Evolutionary conservation across 2,329 filamentous ascomycete species (phyloP), one percentile per base, ranked within the genome.

Genomic region (Colletotrichum aenigma): DNA sequence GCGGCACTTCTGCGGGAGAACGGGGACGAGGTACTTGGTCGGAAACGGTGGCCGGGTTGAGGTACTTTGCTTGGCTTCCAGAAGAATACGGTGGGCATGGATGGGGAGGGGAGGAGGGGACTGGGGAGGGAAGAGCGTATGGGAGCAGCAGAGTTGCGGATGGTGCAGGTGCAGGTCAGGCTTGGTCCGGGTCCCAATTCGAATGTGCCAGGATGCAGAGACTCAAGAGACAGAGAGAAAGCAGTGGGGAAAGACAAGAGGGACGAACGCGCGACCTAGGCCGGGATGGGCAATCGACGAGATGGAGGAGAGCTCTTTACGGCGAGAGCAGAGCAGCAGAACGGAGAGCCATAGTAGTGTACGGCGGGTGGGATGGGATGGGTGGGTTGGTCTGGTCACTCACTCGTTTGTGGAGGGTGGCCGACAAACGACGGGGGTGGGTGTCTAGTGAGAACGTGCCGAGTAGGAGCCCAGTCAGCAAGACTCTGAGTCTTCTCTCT

Each of bases 1-100:
- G 74, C 69, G 62, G 70, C 70, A 76, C 65, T 71, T 76, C 69
- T 74, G 76, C 64, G 64, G 36, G 70, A 70, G 43, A 71, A 66
- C 36, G 64, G 71, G 58, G 34, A 70, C 32, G 66, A 74, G 74
- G 74, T 76, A 76, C 74, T 66, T 76, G 30, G 55, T 58, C 16
- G 13, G 43, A 74, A 73, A 74, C 74, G 74, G 74, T 75, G 76
- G 65, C 52, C 68, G 56, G 70, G 70, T 61, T 66, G 30, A 70
- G 71, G 62, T 74, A 77, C 75, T 75, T 70, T 72, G 70, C 69
- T 77, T 77, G 72, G 75, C 72, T 76, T 76, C 66, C 62, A 77
- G 76, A 76, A 77, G 58, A 68, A 77, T 76, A 77, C 76, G 76
- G 76, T 77, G 64, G 69, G 48, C 60, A 72, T 76, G 68, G 67